Evolutionary conservation across 2,329 filamentous ascomycete species (phyloP).

Genomic region (Trichophyton simii): DNA sequence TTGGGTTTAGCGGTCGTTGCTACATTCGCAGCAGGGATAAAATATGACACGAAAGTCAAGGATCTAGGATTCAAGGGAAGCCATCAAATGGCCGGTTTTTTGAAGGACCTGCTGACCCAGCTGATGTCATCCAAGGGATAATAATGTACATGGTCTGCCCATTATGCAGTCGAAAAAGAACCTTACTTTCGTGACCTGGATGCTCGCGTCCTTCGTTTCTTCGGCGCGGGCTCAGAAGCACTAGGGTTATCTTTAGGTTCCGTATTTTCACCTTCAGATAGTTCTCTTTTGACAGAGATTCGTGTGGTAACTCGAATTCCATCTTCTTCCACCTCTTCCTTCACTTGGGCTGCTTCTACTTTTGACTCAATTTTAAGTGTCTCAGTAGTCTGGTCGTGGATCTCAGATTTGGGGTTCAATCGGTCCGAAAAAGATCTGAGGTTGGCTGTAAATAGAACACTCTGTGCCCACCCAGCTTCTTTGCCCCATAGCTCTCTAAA

Average conservation of each 20-base stretch:
- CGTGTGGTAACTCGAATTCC: neutral
- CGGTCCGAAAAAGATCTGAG: constrained; percentile 68
- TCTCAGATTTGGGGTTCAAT: constrained; percentile 30
- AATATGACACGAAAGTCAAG: neutral
- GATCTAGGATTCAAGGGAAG: constrained; percentile 3
- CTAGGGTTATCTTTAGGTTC: neutral
- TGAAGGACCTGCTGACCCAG: neutral
- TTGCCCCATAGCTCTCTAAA: constrained; percentile 83
- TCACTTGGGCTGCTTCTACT: neutral
- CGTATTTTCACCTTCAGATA: constrained; percentile 4
- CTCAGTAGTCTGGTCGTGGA: constrained; percentile 15
- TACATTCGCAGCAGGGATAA: neutral
- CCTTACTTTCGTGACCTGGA: neutral
- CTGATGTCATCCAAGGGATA: neutral
- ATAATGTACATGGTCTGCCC: neutral
- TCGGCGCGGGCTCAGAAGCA: neutral
- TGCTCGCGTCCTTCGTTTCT: constrained; percentile 9
- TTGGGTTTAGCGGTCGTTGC: constrained; percentile 6
- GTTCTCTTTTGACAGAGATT: constrained; percentile 12
- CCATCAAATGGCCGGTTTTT: neutral
- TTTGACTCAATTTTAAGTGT: neutral
- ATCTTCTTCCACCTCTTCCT: neutral
- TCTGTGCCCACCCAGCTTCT: constrained; percentile 95
- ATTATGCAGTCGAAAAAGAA: neutral
- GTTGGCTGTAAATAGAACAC: constrained; percentile 89